Base-by-base conservation (phyloP, 208 protist species). In the Polymyxa betae region DNA sequence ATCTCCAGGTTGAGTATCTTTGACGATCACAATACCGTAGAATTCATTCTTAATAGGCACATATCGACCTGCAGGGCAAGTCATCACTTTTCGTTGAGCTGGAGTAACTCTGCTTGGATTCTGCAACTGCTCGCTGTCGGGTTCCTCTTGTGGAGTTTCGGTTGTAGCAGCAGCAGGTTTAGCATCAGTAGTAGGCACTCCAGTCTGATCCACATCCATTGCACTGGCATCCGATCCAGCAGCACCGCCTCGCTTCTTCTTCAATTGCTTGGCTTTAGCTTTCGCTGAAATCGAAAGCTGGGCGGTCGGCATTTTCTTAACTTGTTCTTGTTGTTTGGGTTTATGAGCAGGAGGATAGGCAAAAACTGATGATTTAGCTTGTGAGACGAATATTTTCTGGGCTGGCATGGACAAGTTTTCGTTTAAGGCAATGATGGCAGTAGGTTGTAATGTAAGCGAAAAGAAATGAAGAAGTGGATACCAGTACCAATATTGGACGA, bases 401-500 rank as follows among this genome's bases (percentile, higher is more conserved):
- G 88, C 38, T 29, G 97, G 93, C 91, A 94, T 95, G 43, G 89
- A 32, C 38, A 99, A 95, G 87, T 98, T 94, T 52, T 96, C 94
- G 94, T 99, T 99, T 41, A 99, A 94, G 40, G 95, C 97, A 16
- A 93, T 87, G 89, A 99, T 94, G 89, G 97, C 96, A 10, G 98
- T 99, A 0, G 98, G 98, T 38, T 93, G 96, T 92, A 99, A 97
- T 12, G 98, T 95, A 16, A 99, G 92, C 29, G 96, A 95, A n/a
- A 99, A 90, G 94, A 99, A 99, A 68, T 99, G 96, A 44, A 96
- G 93, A 90, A 99, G 97, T 41, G 98, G 98, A 94, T 98, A 98
- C 98, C 98, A 99, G 94, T 98, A 99, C 98, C 98, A 99, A 94
- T 98, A 98, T 95, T 99, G 98, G 32, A 95, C 93, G 93, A 99